phyloP scores from a whole-genome alignment of 768 basidiomycete genomes.

The Boletus rubropictus region DNA sequence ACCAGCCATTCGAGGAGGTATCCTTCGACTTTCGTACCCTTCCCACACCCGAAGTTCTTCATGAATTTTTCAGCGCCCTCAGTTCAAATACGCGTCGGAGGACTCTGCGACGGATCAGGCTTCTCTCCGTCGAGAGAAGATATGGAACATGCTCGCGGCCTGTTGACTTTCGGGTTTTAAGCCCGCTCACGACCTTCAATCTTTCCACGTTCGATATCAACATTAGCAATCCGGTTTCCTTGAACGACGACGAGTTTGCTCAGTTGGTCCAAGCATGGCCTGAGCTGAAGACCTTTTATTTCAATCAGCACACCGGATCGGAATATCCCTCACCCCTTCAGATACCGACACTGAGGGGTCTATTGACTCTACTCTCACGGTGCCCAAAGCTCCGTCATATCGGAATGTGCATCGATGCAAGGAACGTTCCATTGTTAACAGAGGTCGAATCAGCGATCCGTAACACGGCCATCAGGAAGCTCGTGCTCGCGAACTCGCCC shows the following conservation, averaged over 20 bases:
- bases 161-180: neutral
- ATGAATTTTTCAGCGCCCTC: slow-evolving; percentile 4
- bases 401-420: slow-evolving; percentile 3
- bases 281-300: neutral
- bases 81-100: neutral
- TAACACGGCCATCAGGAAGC: neutral
- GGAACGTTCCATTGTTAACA: neutral
- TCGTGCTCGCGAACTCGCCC: slow-evolving; percentile 2
- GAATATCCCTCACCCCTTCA: neutral
- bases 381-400: neutral
- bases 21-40: neutral
- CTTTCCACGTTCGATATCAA: neutral
- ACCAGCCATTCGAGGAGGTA: slow-evolving; percentile 7
- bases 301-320: neutral
- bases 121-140: neutral
- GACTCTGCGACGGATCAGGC: neutral
- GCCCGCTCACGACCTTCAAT: slow-evolving; percentile 1
- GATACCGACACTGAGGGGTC: slow-evolving; percentile 2
- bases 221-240: neutral
- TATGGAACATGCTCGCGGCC: neutral
- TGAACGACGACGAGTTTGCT: slow-evolving; percentile 6
- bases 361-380: neutral
- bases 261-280: slow-evolving; percentile 2
- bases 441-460: neutral
- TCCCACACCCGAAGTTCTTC: neutral